Evolutionary conservation across 2,329 filamentous ascomycete species (phyloP), one percentile per base, ranked within the genome.

Genomic region (Fusarium sp.): DNA sequence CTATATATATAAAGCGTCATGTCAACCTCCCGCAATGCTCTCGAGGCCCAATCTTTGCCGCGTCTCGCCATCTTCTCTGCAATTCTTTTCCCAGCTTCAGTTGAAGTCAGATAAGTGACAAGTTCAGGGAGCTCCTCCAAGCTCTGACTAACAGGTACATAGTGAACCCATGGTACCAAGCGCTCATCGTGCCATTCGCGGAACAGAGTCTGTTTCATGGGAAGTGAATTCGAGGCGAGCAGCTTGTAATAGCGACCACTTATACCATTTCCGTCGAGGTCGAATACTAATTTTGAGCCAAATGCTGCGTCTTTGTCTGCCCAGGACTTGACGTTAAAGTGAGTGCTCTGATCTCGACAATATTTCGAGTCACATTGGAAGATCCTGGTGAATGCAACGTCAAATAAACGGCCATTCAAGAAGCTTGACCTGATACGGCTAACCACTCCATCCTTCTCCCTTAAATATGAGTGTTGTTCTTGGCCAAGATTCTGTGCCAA

Each of bases 1-100:
- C 88, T 76, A 65, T 88, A 88, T 25, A 84, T 77, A 76, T 87
- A 88, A 2, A 84, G 77, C 25, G 82, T 78, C 66, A 87, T 80
- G 68, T 90, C 86, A 33, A 83, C 79, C 39, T 84, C 82, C 37
- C 86, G 70, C 31, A 90, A 66, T 10, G 81, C 82, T 63, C 76
- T 80, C 0, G 64, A 68, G 42, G 80, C 81, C 87, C 87, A 90
- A 9, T 79, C 76, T 9, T 77, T 75, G 0, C 87, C 85, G 8
- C 74, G 69, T 44, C 81, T 76, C 1, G 85, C 86, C 56, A 90
- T 82, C 25, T 76, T 71, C 25, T 73, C 71, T 0, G 83, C 86
- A 53, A 77, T 74, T 19, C 57, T 56, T 61, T 80, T 78, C 0
- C 87, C 88, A 5, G 75, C 69, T 4, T 73, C 70, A 0, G 77